Conservation (phyloP, 257 asterid genomes). For the Solanum phureja region DNA sequence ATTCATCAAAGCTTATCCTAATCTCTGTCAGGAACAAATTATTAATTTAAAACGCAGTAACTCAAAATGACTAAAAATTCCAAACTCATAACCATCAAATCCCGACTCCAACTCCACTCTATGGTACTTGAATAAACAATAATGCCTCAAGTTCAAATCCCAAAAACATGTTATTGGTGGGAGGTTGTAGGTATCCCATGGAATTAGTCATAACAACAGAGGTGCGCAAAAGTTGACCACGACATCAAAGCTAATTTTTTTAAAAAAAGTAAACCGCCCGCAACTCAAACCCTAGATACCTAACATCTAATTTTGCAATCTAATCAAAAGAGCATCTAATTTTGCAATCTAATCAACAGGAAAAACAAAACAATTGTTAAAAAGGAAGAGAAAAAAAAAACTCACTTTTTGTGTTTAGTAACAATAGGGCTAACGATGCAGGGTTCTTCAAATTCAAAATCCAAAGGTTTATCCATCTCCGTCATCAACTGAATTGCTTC, state of each 20-base stretch:
- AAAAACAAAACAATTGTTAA: neutral
- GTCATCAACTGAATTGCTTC: slow-evolving; percentile 20
- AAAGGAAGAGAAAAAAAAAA: neutral
- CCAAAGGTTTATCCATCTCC: slow-evolving; percentile 35
- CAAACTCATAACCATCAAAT: neutral
- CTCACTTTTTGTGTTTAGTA: slow-evolving; percentile 38
- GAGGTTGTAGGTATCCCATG: neutral
- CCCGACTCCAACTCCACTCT: neutral
- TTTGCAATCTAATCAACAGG: neutral
- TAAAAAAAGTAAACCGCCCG: neutral
- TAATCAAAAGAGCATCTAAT: too few species aligned
- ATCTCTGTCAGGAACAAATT: neutral
- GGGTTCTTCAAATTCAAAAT: slow-evolving; percentile 67
- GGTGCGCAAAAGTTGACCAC: neutral
- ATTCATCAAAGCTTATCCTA: neutral
- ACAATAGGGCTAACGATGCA: slow-evolving; percentile 18
- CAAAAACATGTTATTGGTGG: neutral
- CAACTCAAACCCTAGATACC: neutral
- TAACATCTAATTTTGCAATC: neutral
- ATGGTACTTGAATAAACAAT: neutral
- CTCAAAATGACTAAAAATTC: neutral
- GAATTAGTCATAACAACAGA: neutral
- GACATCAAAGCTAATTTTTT: too few species aligned
- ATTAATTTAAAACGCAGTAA: neutral
- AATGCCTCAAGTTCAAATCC: neutral